Base-by-base conservation (phyloP, 805 yeast species). In the Tetrapisispora pingtungensis region DNA sequence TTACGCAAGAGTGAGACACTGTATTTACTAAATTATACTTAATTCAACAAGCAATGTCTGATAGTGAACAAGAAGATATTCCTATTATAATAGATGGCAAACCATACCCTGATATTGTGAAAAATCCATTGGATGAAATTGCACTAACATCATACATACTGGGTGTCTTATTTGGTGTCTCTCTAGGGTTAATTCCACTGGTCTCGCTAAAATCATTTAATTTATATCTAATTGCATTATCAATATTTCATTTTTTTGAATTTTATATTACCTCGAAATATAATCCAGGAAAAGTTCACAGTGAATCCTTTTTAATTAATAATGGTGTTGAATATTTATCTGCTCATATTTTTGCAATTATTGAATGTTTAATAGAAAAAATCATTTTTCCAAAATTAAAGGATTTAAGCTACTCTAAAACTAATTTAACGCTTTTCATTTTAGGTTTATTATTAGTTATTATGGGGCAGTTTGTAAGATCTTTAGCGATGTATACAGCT, bases 401-500 rank as follows among this genome's bases (percentile, higher is more conserved):
- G 48, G 41, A 34, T 15, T 41, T 49, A 8, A 31, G 28, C 6
- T 12, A 35, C 4, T 36, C 49, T 12, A 6, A 5, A 13, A 6
- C 31, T 1, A 36, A 45, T 36, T 14, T 42, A 3, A 13, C 40
- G 0, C 32, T 68, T 33, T 54, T 68, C 41, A 3, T 41, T 0
- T 0, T 69, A 1, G 97, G 96, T 0, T 24, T 51, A 3, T 13
- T 51, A 0, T 24, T 81, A 1, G 55, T 77, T 0, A 20, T 77
- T 0, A 33, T 61, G 1, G 96, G 97, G 1, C 98, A 93, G 57
- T 17, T 54, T 0, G 56, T 77, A 4, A 72, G 98, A 43, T 73
- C 90, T 1, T 42, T 70, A 31, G 90, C 97, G 0, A 93, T 93
- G 98, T 71, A 75, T 47, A 82, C 89, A 0, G 96, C 97, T 0